A percentile compares a stretch with the other conserved stretches of the same genome.
Conservation (phyloP, 345 rosid species). For the Ceriops tagal region DNA sequence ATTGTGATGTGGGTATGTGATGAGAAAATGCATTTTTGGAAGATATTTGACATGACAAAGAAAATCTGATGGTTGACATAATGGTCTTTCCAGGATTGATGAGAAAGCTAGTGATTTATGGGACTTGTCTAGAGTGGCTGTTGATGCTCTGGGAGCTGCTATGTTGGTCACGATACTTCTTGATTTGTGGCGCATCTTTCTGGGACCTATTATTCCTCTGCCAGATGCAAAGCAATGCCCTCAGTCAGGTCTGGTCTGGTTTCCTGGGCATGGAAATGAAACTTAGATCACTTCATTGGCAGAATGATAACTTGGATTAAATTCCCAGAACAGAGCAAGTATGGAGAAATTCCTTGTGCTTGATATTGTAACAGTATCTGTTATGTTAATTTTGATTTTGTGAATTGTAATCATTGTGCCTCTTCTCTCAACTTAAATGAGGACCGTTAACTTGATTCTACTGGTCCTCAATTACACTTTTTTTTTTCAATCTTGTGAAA, state of each 20-base stretch:
- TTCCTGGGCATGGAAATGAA: constrained; percentile 23
- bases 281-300: neutral
- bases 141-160: constrained; percentile 94
- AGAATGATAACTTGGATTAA: neutral
- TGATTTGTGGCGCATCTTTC: constrained; percentile 86
- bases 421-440: no score
- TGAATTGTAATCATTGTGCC: no score
- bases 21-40: neutral
- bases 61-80: neutral
- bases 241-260: constrained; percentile 84
- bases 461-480: no score
- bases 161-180: constrained; percentile 96
- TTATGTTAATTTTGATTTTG: neutral
- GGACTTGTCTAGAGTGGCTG: constrained; percentile 78
- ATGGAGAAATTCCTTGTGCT: neutral
- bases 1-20: neutral
- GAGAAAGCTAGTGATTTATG: constrained; percentile 81
- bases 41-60: neutral
- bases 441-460: no score
- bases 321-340: neutral
- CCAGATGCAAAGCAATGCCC: constrained; percentile 51
- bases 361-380: constrained; percentile 12
- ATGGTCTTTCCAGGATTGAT: constrained; percentile 54
- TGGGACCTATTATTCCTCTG: constrained; percentile 78
- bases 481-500: no score